Evolutionary conservation across 2,329 filamentous ascomycete species (phyloP).

Genomic region (Fusarium bactridioides): DNA sequence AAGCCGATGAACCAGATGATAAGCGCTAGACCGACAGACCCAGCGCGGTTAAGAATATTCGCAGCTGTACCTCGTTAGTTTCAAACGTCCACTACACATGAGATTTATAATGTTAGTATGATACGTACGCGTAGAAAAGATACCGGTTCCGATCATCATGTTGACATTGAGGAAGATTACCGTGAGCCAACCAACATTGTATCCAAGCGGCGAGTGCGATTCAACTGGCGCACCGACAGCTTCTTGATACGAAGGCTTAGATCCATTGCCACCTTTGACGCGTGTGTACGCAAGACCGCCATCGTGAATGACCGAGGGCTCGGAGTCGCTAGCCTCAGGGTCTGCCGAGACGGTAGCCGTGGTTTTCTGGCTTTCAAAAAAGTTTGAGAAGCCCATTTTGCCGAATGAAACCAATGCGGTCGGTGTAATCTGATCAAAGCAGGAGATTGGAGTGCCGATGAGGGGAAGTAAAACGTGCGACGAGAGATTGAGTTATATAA

Average conservation of each 20-base stretch:
- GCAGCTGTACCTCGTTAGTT: neutral
- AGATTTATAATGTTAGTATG: rapidly evolving
- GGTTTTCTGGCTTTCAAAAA: conserved; percentile 15
- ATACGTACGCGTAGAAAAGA: conserved; percentile 69
- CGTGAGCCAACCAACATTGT: conserved; percentile 63
- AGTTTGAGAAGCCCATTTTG: conserved; percentile 14
- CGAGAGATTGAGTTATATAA: conserved; percentile 4
- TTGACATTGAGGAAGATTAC: conserved; percentile 68
- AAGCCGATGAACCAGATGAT: conserved; percentile 72
- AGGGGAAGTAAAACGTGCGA: neutral
- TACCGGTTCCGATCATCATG: conserved; percentile 69
- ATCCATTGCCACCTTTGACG: conserved; percentile 56
- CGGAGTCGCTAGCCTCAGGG: conserved; percentile 22
- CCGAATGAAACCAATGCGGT: neutral
- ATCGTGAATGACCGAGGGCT: conserved; percentile 28
- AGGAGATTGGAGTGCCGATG: neutral
- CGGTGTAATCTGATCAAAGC: too few relatives aligned
- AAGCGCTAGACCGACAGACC: conserved; percentile 68
- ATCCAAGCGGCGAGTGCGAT: conserved; percentile 64
- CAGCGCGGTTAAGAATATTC: conserved; percentile 64
- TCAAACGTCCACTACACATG: rapidly evolving
- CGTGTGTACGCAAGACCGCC: conserved; percentile 31
- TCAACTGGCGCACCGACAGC: conserved; percentile 69
- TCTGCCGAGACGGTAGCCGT: neutral
- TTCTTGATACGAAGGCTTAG: conserved; percentile 64